Evolutionary conservation across 2,329 filamentous ascomycete species (phyloP).

Genomic region (Sporothrix inflata): DNA sequence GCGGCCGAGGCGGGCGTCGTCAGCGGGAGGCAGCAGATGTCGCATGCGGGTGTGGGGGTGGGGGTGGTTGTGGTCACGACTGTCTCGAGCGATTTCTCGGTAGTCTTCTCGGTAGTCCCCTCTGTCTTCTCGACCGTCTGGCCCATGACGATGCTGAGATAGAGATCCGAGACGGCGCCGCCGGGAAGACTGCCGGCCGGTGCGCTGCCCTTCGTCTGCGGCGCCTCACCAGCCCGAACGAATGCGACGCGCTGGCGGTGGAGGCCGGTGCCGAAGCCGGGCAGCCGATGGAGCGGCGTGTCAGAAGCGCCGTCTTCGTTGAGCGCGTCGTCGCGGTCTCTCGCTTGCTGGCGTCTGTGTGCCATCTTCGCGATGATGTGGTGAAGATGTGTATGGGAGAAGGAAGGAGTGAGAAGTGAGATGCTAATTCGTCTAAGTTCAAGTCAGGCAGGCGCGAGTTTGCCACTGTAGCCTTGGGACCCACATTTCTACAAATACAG

Average conservation of each 20-base stretch:
- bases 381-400: background rate
- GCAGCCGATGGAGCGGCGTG: conserved; percentile 56
- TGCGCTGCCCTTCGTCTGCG: conserved; percentile 40
- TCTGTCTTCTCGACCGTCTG: background rate
- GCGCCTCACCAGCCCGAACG: conserved; percentile 53
- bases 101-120: conserved; percentile 19
- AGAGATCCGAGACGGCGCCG: conserved; percentile 58
- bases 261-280: conserved; percentile 60
- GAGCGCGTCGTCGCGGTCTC: background rate
- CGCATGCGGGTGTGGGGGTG: conserved; percentile 8
- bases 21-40: conserved; percentile 25
- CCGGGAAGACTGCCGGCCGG: conserved; percentile 35
- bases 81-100: conserved; percentile 30
- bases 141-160: conserved; percentile 63
- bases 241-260: conserved; percentile 60
- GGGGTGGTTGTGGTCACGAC: background rate
- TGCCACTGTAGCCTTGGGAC: conserved; percentile 15
- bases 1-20: conserved; percentile 1
- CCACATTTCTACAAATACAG: conserved; percentile 3
- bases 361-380: background rate
- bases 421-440: background rate
- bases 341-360: background rate
- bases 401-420: background rate
- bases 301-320: conserved; percentile 43
- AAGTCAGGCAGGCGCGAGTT: conserved; percentile 6